phyloP scores from a whole-genome alignment of 306 rosid genomes.

The Canavalia gladiata region DNA sequence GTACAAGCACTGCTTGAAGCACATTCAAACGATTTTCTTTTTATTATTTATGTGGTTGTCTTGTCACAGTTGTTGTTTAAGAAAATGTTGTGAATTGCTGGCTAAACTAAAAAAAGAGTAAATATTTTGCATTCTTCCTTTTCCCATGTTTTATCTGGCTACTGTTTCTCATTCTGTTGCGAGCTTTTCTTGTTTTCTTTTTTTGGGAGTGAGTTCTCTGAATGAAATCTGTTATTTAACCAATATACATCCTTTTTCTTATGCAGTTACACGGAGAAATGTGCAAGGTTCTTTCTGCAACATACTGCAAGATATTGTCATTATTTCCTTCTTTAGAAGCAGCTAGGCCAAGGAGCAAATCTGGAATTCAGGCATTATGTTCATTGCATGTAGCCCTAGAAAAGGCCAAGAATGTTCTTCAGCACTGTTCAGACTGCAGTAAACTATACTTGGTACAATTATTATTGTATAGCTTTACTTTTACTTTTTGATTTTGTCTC shows the following conservation, averaged over 20 bases:
- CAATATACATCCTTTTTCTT: slow-evolving; percentile 27
- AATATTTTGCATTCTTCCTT: slow-evolving; percentile 15
- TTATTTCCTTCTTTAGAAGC: slow-evolving; percentile 89
- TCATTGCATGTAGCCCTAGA: slow-evolving; percentile 85
- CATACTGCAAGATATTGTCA: slow-evolving; percentile 71
- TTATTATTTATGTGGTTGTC: not conserved
- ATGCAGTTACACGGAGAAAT: slow-evolving; percentile 82
- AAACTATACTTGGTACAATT: slow-evolving; percentile 82
- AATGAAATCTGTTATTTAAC: slow-evolving; percentile 6
- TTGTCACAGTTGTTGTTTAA: slow-evolving; percentile 5
- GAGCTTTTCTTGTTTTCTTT: not conserved
- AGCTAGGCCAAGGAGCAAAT: slow-evolving; percentile 86
- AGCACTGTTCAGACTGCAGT: slow-evolving; percentile 84
- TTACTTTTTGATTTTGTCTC: slow-evolving; percentile 6
- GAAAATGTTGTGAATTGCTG: slow-evolving; percentile 33
- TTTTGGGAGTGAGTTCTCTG: slow-evolving; percentile 9
- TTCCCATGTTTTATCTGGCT: slow-evolving; percentile 18
- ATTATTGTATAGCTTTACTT: slow-evolving; percentile 21
- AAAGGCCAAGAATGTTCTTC: slow-evolving; percentile 81
- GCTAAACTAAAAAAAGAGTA: slow-evolving; percentile 14
- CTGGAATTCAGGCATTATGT: slow-evolving; percentile 90
- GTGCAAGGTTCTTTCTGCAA: slow-evolving; percentile 79
- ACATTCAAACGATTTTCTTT: slow-evolving; percentile 13
- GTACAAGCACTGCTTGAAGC: slow-evolving; percentile 16
- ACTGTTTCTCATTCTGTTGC: slow-evolving; percentile 19